Percentiles rank a stretch among this genome's conserved stretches.
These are phyloP conservation scores for Aspergillus pseudonomiae DNA, from an alignment of 2,329 filamentous ascomycete genomes.

Conservation along the genomic window DNA sequence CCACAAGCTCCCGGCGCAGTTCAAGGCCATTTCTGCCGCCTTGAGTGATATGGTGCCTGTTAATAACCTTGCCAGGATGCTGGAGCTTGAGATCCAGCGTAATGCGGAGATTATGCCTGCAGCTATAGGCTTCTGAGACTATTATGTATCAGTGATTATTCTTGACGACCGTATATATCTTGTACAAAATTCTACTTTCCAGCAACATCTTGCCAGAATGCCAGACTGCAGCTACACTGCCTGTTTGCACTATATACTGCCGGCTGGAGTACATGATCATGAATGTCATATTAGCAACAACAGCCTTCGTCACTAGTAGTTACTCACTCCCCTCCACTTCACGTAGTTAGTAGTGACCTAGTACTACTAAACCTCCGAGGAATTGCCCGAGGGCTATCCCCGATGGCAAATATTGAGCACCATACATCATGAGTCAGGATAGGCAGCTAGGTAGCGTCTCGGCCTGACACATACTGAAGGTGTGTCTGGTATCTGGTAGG, in stretches of 20 bases:
- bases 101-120: not conserved
- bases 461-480: not conserved
- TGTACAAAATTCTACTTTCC: too few species aligned
- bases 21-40: not conserved
- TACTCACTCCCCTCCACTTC: too few species aligned
- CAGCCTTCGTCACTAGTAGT: too few species aligned
- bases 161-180: too few species aligned
- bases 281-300: too few species aligned
- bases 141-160: too few species aligned
- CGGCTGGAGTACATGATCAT: too few species aligned
- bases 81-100: not conserved
- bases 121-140: not conserved
- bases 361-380: too few species aligned
- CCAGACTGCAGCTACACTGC: too few species aligned
- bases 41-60: not conserved
- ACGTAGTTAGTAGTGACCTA: too few species aligned
- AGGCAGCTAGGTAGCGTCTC: not conserved
- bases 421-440: not conserved
- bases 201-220: too few species aligned
- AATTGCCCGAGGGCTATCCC: not conserved
- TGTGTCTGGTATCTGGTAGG: not conserved
- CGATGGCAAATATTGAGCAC: not conserved
- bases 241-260: too few species aligned
- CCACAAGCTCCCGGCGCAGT: not conserved
- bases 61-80: not conserved